Evolutionary conservation across 352 stramenopile genomes (phyloP).

Genomic region (Globisporangium iwayamae): DNA sequence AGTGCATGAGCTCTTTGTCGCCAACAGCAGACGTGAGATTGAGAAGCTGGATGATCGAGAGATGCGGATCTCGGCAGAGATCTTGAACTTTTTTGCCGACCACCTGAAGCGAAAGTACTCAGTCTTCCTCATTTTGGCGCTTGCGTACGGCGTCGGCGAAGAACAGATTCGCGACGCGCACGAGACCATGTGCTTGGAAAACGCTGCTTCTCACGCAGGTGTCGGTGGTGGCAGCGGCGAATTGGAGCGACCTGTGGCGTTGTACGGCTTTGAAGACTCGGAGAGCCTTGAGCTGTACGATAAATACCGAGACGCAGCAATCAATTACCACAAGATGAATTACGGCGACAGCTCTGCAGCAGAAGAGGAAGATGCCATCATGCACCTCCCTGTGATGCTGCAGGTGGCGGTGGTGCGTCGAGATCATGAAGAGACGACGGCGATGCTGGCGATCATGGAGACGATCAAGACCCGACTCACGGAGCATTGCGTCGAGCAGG

Average conservation of each 20-base stretch:
- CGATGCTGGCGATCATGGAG: conserved; percentile 77
- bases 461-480: conserved; percentile 66
- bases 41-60: conserved; percentile 47
- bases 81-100: conserved; percentile 82
- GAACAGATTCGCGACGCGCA: conserved; percentile 79
- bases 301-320: conserved; percentile 77
- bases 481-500: conserved; percentile 45
- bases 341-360: conserved; percentile 70
- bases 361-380: conserved; percentile 87
- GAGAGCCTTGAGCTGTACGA: conserved; percentile 81
- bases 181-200: conserved; percentile 81
- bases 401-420: conserved; percentile 70
- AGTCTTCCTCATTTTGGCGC: conserved; percentile 80
- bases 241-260: conserved; percentile 38
- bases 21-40: conserved; percentile 77
- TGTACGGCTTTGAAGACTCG: conserved; percentile 71
- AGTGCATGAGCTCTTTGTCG: conserved; percentile 82
- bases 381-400: conserved; percentile 87
- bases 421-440: conserved; percentile 62
- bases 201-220: conserved; percentile 61
- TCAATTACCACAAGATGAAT: conserved; percentile 87
- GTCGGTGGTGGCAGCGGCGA: conserved; percentile 71
- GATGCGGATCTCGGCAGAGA: conserved; percentile 40
- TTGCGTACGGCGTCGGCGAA: conserved; percentile 73
- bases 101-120: conserved; percentile 87